A percentile compares a stretch with the other conserved stretches of the same genome.
Evolutionary conservation across 208 protist genomes (phyloP).

Genomic region (Acanthamoeba lenticulata): DNA sequence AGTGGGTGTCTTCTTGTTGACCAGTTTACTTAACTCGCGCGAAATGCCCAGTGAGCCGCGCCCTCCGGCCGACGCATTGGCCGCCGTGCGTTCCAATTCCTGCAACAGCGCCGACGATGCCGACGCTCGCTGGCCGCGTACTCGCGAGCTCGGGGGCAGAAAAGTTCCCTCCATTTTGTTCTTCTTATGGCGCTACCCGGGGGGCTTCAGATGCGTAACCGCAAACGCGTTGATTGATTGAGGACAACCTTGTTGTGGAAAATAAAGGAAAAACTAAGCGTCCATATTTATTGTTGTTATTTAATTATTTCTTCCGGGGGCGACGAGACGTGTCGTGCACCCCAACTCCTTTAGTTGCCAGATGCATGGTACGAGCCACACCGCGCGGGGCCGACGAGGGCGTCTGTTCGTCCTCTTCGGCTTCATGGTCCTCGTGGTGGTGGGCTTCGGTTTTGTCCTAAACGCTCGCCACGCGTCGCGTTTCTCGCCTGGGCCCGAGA

Average conservation of each 20-base stretch:
- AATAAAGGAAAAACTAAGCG: too few relatives aligned
- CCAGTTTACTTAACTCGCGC: conserved; percentile 15
- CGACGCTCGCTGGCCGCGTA: background rate
- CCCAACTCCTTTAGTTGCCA: too few relatives aligned
- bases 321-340: too few relatives aligned
- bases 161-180: background rate
- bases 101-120: background rate
- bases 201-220: too few relatives aligned
- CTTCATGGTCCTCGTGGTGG: background rate
- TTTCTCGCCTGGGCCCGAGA: background rate
- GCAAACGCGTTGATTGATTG: too few relatives aligned
- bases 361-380: too few relatives aligned
- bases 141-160: background rate
- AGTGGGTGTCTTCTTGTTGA: conserved; percentile 8
- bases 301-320: too few relatives aligned
- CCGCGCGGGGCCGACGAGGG: too few relatives aligned
- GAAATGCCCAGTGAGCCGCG: background rate
- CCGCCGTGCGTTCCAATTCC: background rate
- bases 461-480: background rate
- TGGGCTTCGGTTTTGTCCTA: background rate
- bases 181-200: too few relatives aligned
- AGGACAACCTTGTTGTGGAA: too few relatives aligned
- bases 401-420: background rate
- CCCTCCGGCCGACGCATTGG: background rate
- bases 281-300: too few relatives aligned